phyloP scores from a whole-genome alignment of 768 basidiomycete species.

The Myochromella boudieri region DNA sequence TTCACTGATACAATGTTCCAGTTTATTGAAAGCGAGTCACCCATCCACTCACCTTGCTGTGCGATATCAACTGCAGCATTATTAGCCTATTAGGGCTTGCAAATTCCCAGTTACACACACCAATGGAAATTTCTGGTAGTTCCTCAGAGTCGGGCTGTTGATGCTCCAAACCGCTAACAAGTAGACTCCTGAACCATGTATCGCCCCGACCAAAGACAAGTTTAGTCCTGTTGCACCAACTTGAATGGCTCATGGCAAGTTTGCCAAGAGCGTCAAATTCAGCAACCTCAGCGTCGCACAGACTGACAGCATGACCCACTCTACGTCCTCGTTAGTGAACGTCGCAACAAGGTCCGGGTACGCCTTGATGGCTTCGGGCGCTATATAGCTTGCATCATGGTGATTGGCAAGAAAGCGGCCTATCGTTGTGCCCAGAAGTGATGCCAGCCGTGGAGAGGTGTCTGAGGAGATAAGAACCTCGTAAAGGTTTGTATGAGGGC shows the following conservation, averaged over 20 bases:
- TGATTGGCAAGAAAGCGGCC: constrained; percentile 6
- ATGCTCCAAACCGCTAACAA: neutral
- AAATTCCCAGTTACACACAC: constrained; percentile 12
- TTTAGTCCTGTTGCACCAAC: constrained; percentile 13
- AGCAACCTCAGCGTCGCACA: constrained; percentile 12
- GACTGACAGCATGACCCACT: constrained; percentile 5
- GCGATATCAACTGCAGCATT: constrained; percentile 13
- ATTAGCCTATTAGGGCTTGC: constrained; percentile 7
- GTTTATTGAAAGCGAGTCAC: neutral
- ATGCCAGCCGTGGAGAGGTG: neutral
- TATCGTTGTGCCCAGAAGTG: neutral
- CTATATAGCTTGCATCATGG: constrained; percentile 1
- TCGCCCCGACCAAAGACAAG: constrained; percentile 16
- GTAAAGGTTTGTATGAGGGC: constrained; percentile 3
- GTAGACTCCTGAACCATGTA: constrained; percentile 15
- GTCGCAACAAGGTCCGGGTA: constrained; percentile 1
- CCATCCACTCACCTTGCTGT: constrained; percentile 9
- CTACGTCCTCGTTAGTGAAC: constrained; percentile 5
- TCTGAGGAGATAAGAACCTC: constrained; percentile 2
- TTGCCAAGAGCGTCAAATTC: constrained; percentile 13
- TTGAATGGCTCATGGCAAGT: constrained; percentile 11
- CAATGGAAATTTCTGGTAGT: neutral
- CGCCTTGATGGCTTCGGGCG: neutral
- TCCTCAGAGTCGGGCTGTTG: neutral
- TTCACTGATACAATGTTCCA: neutral